Evolutionary conservation across 345 rosid genomes (phyloP).

Genomic region (Isatis tinctoria): DNA sequence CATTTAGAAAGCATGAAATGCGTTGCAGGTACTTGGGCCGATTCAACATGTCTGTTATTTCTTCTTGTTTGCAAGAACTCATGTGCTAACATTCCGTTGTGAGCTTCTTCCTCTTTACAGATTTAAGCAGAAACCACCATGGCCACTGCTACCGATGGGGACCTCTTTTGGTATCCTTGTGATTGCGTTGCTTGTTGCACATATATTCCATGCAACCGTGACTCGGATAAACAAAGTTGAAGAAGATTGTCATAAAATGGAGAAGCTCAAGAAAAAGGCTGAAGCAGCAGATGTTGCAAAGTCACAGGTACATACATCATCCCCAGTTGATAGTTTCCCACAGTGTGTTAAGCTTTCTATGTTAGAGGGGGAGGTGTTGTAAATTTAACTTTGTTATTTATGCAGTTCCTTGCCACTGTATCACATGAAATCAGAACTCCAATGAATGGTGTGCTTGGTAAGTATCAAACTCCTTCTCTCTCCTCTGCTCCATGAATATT

Average conservation of each 20-base stretch:
- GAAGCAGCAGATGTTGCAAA: conserved; percentile 96
- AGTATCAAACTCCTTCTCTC: conserved; percentile 29
- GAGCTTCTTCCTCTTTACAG: conserved; percentile 38
- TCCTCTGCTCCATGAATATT: not conserved
- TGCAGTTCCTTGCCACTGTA: conserved; percentile 98
- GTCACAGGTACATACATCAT: conserved; percentile 62
- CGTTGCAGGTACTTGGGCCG: conserved; percentile 69
- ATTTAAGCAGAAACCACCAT: conserved; percentile 81
- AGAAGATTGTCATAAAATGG: conserved; percentile 76
- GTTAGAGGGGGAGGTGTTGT: conserved; percentile 1
- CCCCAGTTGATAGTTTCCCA: not conserved
- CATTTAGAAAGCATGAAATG: conserved; percentile 93
- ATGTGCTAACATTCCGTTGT: conserved; percentile 6
- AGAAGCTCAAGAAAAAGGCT: conserved; percentile 70
- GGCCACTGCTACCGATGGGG: conserved; percentile 63
- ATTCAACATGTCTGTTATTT: not conserved
- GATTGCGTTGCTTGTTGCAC: conserved; percentile 72
- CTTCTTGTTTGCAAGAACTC: not conserved
- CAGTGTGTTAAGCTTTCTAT: conserved; percentile 2
- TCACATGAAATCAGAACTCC: conserved; percentile 99
- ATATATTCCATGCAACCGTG: conserved; percentile 73
- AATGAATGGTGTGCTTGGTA: conserved; percentile 97
- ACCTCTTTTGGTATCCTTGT: conserved; percentile 70
- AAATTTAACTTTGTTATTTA: conserved; percentile 3
- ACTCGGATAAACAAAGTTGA: conserved; percentile 85